Evolutionary conservation across 1,139 yeast genomes (phyloP).

Genomic region (Kazachstania sp.): DNA sequence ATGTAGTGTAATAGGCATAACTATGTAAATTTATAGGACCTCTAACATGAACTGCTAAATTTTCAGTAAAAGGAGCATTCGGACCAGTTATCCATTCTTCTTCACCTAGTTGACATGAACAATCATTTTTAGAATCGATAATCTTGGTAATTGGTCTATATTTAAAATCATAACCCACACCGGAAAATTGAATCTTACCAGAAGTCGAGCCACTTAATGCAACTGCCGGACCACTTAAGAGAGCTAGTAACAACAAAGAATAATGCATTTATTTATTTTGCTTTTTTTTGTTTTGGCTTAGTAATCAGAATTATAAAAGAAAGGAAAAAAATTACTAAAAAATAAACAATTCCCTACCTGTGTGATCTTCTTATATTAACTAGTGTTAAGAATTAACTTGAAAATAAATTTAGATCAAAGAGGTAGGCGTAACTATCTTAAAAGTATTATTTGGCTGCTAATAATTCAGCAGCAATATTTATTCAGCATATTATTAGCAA

Average conservation of each 20-base stretch:
- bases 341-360: too few relatives aligned
- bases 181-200: conserved; percentile 40
- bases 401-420: too few relatives aligned
- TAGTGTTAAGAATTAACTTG: too few relatives aligned
- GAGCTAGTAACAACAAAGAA: not conserved
- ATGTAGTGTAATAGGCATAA: conserved; percentile 51
- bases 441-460: too few relatives aligned
- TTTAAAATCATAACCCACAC: conserved; percentile 56
- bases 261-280: not conserved
- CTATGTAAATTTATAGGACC: conserved; percentile 57
- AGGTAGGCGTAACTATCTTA: too few relatives aligned
- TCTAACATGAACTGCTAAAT: conserved; percentile 63
- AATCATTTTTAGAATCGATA: conserved; percentile 39
- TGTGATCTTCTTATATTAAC: too few relatives aligned
- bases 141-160: conserved; percentile 48
- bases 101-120: conserved; percentile 40
- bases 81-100: conserved; percentile 36
- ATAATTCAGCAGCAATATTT: too few relatives aligned
- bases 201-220: not conserved
- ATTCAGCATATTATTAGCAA: too few relatives aligned
- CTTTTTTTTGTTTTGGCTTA: too few relatives aligned
- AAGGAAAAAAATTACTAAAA: too few relatives aligned
- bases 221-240: not conserved
- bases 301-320: too few relatives aligned
- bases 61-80: conserved; percentile 58